Conservation (phyloP, 2,329 filamentous ascomycete species). For the Beauveria caledonica region DNA sequence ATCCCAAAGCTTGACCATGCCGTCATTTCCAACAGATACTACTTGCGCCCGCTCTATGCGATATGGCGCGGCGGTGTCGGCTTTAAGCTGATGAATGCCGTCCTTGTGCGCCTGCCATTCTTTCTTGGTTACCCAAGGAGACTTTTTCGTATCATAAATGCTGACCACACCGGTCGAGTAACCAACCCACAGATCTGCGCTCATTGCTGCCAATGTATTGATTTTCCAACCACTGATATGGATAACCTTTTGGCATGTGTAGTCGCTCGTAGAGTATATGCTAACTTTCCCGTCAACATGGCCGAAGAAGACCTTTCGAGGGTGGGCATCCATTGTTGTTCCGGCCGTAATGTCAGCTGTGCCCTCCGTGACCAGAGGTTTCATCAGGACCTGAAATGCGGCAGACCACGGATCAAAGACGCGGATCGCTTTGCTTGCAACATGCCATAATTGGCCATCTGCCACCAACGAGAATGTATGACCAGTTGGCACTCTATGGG, state of each 20-base stretch:
- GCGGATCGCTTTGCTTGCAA: conserved; percentile 76
- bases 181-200: conserved; percentile 79
- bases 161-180: conserved; percentile 93
- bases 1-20: conserved; percentile 80
- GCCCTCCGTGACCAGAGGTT: conserved; percentile 61
- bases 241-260: conserved; percentile 68
- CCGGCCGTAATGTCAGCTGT: conserved; percentile 85
- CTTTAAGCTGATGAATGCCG: conserved; percentile 67
- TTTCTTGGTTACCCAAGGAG: conserved; percentile 87
- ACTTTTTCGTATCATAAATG: conserved; percentile 75
- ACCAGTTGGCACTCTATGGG: conserved; percentile 68
- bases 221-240: conserved; percentile 94
- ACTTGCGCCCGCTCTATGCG: conserved; percentile 78
- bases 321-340: conserved; percentile 63
- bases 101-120: conserved; percentile 90
- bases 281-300: conserved; percentile 91
- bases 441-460: conserved; percentile 81
- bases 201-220: conserved; percentile 74
- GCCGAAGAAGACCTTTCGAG: conserved; percentile 78
- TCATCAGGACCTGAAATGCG: conserved; percentile 67
- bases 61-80: conserved; percentile 78
- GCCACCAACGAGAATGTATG: conserved; percentile 85
- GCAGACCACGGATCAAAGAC: conserved; percentile 69
- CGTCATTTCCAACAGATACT: conserved; percentile 79
- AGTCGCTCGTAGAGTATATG: conserved; percentile 76